Evolutionary conservation across 768 basidiomycete genomes (phyloP).

Genomic region (Suillus hirtellus): DNA sequence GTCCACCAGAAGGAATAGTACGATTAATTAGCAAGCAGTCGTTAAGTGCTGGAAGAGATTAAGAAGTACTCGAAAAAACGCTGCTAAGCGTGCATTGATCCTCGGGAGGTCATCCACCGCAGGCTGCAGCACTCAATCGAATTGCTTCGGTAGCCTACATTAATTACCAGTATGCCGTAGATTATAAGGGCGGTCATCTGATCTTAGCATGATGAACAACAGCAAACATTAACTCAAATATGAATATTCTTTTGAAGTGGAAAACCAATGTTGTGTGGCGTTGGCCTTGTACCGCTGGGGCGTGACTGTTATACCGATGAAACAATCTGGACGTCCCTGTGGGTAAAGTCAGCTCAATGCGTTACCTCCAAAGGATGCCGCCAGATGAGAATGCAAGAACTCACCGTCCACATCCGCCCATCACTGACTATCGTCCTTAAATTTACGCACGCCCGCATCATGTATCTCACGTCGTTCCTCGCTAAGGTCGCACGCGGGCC

Average conservation of each 20-base stretch:
- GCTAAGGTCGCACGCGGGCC: constrained; percentile 40
- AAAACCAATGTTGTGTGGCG: constrained; percentile 6
- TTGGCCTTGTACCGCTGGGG: constrained; percentile 1
- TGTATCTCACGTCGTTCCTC: constrained; percentile 36
- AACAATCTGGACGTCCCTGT: neutral
- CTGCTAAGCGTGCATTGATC: neutral
- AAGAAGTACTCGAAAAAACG: neutral
- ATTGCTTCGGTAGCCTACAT: neutral
- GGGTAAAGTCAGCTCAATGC: neutral
- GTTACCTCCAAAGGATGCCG: neutral
- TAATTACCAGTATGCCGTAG: neutral
- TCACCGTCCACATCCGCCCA: constrained; percentile 56
- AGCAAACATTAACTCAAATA: neutral
- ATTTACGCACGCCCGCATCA: constrained; percentile 42
- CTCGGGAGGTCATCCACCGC: neutral
- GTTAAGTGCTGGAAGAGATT: neutral
- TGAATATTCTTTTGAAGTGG: neutral
- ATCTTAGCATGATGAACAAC: neutral
- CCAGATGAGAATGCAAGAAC: constrained; percentile 23
- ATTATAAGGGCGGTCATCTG: neutral
- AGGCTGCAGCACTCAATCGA: neutral
- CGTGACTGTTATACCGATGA: neutral
- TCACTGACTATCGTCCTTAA: constrained; percentile 51
- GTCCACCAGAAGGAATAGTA: neutral
- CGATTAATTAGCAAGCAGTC: neutral